phyloP scores from a whole-genome alignment of 768 basidiomycete genomes.

The Phallus indusiatus region DNA sequence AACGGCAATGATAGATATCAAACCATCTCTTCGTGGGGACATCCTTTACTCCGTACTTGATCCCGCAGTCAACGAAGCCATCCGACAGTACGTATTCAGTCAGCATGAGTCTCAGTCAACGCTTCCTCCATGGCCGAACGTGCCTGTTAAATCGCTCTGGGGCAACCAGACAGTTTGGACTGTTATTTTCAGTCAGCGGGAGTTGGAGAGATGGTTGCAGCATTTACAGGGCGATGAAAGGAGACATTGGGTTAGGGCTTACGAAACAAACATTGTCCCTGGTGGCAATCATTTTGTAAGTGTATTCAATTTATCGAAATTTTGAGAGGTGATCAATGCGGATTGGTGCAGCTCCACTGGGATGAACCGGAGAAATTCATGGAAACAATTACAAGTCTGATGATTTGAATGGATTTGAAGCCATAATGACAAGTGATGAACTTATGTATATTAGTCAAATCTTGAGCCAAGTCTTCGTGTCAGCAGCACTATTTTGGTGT shows the following conservation, averaged over 20 bases:
- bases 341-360: neutral
- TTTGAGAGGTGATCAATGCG: neutral
- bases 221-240: neutral
- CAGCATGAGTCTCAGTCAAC: neutral
- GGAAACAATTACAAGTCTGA: neutral
- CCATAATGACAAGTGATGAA: no score
- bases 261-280: neutral
- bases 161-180: neutral
- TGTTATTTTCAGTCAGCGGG: neutral
- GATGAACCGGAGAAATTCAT: slow-evolving; percentile 1
- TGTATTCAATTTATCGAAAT: neutral
- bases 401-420: neutral
- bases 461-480: no score
- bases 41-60: neutral
- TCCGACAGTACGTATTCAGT: neutral
- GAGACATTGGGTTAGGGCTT: neutral
- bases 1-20: neutral
- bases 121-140: neutral
- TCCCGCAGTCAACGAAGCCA: neutral
- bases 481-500: no score
- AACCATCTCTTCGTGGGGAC: neutral
- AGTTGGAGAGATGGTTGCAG: neutral
- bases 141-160: neutral
- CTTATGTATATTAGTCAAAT: no score
- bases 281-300: slow-evolving; percentile 6